Evolutionary conservation across 164 flowering plant genomes (phyloP).

Genomic region (Protea cynaroides): DNA sequence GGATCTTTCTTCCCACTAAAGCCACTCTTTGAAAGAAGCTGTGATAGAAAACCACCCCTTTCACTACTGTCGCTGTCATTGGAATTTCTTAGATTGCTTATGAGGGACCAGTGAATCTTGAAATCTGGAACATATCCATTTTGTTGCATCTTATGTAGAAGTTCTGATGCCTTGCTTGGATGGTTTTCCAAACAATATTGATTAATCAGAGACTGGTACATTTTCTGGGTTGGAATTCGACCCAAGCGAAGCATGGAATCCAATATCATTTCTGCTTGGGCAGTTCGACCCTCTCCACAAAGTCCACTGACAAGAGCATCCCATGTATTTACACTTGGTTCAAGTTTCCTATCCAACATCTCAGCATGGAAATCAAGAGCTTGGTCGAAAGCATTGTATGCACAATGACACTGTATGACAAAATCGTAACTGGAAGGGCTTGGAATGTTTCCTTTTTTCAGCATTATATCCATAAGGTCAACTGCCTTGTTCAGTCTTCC

Average conservation of each 20-base stretch:
- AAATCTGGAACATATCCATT: slow-evolving; percentile 71
- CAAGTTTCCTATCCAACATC: slow-evolving; percentile 55
- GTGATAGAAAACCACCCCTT: slow-evolving; percentile 55
- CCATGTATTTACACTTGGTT: slow-evolving; percentile 51
- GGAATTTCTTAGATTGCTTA: slow-evolving; percentile 52
- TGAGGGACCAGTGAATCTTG: slow-evolving; percentile 82
- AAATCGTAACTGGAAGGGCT: slow-evolving; percentile 47
- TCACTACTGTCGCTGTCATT: slow-evolving; percentile 24
- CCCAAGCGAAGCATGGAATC: slow-evolving; percentile 42
- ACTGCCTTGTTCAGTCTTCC: slow-evolving; percentile 49
- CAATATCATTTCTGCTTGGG: slow-evolving; percentile 55
- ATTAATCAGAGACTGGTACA: slow-evolving; percentile 47
- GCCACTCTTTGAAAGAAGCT: slow-evolving; percentile 67
- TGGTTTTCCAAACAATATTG: slow-evolving; percentile 42
- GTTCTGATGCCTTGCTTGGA: slow-evolving; percentile 49
- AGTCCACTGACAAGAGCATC: slow-evolving; percentile 36
- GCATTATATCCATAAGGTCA: slow-evolving; percentile 61
- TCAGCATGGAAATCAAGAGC: slow-evolving; percentile 72
- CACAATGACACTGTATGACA: slow-evolving; percentile 45
- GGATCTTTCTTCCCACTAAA: slow-evolving; percentile 29
- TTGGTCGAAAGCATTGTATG: slow-evolving; percentile 27
- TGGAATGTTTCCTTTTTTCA: slow-evolving; percentile 52
- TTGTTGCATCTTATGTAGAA: slow-evolving; percentile 62
- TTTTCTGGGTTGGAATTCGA: slow-evolving; percentile 45
- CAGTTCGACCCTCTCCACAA: slow-evolving; percentile 34